Base-by-base conservation (phyloP, 495 filamentous ascomycete species). In the Aspergillus diversus region DNA sequence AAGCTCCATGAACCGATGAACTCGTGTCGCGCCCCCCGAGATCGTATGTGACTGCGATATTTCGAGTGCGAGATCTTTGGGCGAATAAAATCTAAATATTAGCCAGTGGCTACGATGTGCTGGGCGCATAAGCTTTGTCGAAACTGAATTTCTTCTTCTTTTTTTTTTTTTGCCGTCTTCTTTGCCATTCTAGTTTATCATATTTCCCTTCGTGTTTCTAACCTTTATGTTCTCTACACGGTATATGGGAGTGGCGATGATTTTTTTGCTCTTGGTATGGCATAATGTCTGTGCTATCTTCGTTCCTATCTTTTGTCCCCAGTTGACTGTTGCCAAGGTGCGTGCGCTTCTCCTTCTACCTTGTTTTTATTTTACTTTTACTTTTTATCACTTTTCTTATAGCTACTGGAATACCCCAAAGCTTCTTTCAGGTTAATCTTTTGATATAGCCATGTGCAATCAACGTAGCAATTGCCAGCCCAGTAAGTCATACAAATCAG, bases 51-150 rank as follows among this genome's bases (percentile, higher is more conserved):
- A 27, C 21, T 27, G 21, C 21, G 21, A 27, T 27, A 27, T 27
- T 27, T 27, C 21, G 21, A 27, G 21, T 27, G 21, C 21, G 21
- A 17, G 27, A 37, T 37, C 37, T 37, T 32, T 3, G 7, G 49
- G 35, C 43, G n/a, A 34, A 55, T 57, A 53, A 35, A 34, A 12
- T 32, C 5, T 33, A 48, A 50, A 50, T 35, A 57, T 64, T 65
- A 53, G 63, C 67, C 61, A 60, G 57, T 59, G 58, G 63, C 65
- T 63, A 56, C 55, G n/a, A 68, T 72, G 70, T 70, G 70, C 70
- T 65, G 70, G 65, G 61, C 70, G 53, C 70, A 72, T 66, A 43
- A 59, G 46, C 33, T 61, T 64, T 52, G 49, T 63, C 51, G 56
- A 52, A 43, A 7, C n/a, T 12, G 11, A 43, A 11, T 50, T 59